These are phyloP conservation scores for Magnusiomyces clavatus DNA, from an alignment of 1,139 yeast species.

Conservation along the genomic window DNA sequence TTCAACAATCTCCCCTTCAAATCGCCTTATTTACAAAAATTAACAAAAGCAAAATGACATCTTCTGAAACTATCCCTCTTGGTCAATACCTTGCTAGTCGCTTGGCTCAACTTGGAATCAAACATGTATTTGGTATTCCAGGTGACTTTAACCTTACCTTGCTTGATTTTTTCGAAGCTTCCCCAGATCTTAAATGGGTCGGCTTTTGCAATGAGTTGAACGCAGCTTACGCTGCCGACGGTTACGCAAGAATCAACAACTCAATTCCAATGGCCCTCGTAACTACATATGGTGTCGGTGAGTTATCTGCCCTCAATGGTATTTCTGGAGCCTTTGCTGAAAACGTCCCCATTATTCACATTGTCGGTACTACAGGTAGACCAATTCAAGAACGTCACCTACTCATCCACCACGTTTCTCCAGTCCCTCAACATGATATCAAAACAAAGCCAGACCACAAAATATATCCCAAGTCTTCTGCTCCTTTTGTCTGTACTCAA, in stretches of 20 bases:
- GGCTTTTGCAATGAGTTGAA: constrained; percentile 58
- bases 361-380: constrained; percentile 69
- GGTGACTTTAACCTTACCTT: constrained; percentile 54
- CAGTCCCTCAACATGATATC: constrained; percentile 31
- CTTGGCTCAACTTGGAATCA: constrained; percentile 48
- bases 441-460: constrained; percentile 41
- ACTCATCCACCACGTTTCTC: constrained; percentile 62
- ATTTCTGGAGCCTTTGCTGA: constrained; percentile 79
- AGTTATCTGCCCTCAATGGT: constrained; percentile 77
- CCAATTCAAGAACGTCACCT: constrained; percentile 34
- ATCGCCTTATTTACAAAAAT: not conserved
- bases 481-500: constrained; percentile 49
- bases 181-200: constrained; percentile 49
- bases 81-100: constrained; percentile 55
- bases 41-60: constrained; percentile 13
- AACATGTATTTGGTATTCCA: constrained; percentile 66
- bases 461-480: constrained; percentile 55
- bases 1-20: no score
- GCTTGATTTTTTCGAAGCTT: constrained; percentile 56
- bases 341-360: constrained; percentile 68
- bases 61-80: constrained; percentile 34
- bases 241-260: constrained; percentile 52
- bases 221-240: constrained; percentile 74
- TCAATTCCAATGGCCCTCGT: constrained; percentile 34
- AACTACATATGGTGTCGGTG: constrained; percentile 81